These are phyloP conservation scores for Cryptosporidium canis DNA, from an alignment of 169 alveolate species.

Conservation along the genomic window DNA sequence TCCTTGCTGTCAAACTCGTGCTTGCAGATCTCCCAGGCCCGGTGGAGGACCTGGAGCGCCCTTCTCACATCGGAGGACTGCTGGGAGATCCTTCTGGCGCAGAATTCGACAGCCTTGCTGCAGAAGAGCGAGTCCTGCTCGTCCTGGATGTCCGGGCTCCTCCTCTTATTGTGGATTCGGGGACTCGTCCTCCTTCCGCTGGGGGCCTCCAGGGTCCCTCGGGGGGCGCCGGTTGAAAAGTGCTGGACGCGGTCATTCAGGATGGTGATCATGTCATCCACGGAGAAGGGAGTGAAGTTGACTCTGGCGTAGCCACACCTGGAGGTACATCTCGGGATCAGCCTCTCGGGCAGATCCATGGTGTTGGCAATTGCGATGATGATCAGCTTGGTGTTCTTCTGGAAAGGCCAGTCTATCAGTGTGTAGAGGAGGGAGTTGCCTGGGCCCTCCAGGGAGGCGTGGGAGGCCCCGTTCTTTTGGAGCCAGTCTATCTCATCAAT, in stretches of 20 bases:
- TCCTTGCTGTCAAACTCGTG: not conserved
- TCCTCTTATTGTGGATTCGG: not conserved
- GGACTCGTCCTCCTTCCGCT: not conserved
- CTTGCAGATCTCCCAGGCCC: conserved; percentile 62
- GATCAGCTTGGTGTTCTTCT: conserved; percentile 73
- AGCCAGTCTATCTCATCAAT: conserved; percentile 70
- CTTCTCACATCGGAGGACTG: conserved; percentile 71
- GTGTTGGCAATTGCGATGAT: conserved; percentile 80
- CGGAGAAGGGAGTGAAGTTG: conserved; percentile 58
- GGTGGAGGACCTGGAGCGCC: conserved; percentile 63
- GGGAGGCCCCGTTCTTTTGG: conserved; percentile 17
- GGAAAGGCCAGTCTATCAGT: conserved; percentile 81
- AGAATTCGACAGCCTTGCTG: conserved; percentile 59
- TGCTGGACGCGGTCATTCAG: not conserved
- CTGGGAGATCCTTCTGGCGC: conserved; percentile 67
- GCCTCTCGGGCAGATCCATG: conserved; percentile 81
- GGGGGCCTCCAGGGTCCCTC: not conserved
- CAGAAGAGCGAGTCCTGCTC: conserved; percentile 4
- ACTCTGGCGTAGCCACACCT: conserved; percentile 71
- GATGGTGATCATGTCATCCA: conserved; percentile 54
- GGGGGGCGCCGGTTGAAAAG: not conserved
- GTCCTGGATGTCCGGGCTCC: not conserved
- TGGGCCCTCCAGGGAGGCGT: not conserved
- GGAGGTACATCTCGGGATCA: conserved; percentile 74
- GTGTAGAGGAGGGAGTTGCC: conserved; percentile 74